These are phyloP conservation scores for Tolypocladium endophyticum DNA, from an alignment of 2,329 filamentous ascomycete genomes.

Conservation along the genomic window DNA sequence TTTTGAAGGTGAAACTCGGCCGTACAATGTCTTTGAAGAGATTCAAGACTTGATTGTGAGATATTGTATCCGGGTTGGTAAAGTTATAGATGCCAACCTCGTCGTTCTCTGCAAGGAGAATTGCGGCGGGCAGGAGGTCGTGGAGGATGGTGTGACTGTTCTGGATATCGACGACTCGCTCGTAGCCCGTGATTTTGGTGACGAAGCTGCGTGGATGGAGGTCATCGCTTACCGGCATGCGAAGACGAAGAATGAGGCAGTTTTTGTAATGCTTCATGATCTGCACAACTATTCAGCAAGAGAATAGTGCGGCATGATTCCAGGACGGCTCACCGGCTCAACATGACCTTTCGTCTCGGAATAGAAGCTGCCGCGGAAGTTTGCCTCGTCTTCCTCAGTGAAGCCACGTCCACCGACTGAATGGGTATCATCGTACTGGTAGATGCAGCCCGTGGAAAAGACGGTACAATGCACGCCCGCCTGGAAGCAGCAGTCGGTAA, in stretches of 20 bases:
- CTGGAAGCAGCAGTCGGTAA: constrained; percentile 50
- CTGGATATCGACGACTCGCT: constrained; percentile 54
- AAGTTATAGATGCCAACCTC: constrained; percentile 60
- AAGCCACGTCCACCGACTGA: constrained; percentile 50
- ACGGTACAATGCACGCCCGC: constrained; percentile 52
- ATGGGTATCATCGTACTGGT: constrained; percentile 51
- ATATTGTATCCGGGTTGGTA: constrained; percentile 59
- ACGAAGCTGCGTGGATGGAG: constrained; percentile 57
- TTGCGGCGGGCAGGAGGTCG: constrained; percentile 51
- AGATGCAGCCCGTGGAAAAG: constrained; percentile 59
- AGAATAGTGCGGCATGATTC: neutral
- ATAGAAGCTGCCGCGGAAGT: constrained; percentile 60
- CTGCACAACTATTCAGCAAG: constrained; percentile 19
- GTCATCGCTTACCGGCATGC: constrained; percentile 61
- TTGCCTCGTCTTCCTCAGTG: constrained; percentile 50
- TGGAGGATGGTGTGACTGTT: constrained; percentile 59
- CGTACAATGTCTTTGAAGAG: constrained; percentile 55
- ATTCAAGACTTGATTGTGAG: constrained; percentile 57
- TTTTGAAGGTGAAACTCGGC: constrained; percentile 50
- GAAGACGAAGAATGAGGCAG: constrained; percentile 52
- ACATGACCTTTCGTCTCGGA: constrained; percentile 56
- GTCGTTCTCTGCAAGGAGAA: constrained; percentile 48
- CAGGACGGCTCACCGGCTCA: constrained; percentile 28
- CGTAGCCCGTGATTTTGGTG: constrained; percentile 57
- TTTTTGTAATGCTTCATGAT: constrained; percentile 52